Conservation (phyloP, 805 yeast species). For the Kurtzmaniella fragi region DNA sequence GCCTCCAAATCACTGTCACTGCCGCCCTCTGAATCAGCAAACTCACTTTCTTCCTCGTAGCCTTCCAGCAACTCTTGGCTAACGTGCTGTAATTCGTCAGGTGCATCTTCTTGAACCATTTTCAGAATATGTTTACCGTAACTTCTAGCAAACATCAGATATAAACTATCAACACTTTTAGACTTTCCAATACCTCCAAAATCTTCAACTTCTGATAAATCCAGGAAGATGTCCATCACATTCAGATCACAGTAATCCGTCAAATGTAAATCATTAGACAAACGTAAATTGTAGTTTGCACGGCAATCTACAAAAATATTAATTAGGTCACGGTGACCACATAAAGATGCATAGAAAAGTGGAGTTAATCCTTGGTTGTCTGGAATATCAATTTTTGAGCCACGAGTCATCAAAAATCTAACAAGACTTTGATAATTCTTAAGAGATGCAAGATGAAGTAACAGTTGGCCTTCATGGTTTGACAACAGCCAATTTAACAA, state of each 20-base stretch:
- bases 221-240: slow-evolving; percentile 36
- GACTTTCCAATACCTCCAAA: slow-evolving; percentile 19
- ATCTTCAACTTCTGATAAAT: slow-evolving; percentile 14
- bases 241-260: slow-evolving; percentile 42
- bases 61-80: slow-evolving; percentile 3
- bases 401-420: slow-evolving; percentile 59
- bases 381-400: slow-evolving; percentile 60
- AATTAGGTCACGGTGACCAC: slow-evolving; percentile 67
- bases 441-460: slow-evolving; percentile 79
- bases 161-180: slow-evolving; percentile 33
- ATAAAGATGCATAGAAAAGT: slow-evolving; percentile 76
- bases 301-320: slow-evolving; percentile 57
- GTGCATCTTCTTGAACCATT: slow-evolving; percentile 25
- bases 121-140: slow-evolving; percentile 38
- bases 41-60: slow-evolving; percentile 14
- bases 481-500: slow-evolving; percentile 77
- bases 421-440: slow-evolving; percentile 65
- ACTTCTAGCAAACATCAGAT: slow-evolving; percentile 32
- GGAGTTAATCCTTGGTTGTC: slow-evolving; percentile 86
- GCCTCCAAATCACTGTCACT: neutral
- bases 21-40: slow-evolving; percentile 21
- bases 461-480: slow-evolving; percentile 78
- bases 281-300: slow-evolving; percentile 49
- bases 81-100: slow-evolving; percentile 5
- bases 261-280: slow-evolving; percentile 44